Evolutionary conservation across 306 rosid genomes (phyloP).

Genomic region (Cucumis cinereus): DNA sequence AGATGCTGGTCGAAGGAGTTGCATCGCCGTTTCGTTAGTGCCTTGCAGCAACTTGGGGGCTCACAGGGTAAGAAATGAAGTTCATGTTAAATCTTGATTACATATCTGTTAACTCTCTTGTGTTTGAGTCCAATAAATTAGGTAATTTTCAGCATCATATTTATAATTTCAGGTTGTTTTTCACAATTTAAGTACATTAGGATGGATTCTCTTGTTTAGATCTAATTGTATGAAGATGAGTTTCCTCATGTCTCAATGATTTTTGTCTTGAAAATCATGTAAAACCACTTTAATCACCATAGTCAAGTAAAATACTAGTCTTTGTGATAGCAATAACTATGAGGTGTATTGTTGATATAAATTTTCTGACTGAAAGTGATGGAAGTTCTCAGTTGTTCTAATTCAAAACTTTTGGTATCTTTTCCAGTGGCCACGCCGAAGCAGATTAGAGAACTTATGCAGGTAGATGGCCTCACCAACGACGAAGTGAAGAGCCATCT

Average conservation of each 20-base stretch:
- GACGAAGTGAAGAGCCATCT: conserved; percentile 98
- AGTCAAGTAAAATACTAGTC: background rate
- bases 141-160: background rate
- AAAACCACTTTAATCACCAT: background rate
- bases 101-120: background rate
- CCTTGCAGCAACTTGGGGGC: conserved; percentile 93
- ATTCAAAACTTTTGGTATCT: background rate
- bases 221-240: background rate
- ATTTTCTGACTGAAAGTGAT: background rate
- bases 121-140: background rate
- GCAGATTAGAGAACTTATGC: conserved; percentile 98
- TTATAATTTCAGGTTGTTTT: background rate
- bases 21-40: conserved; percentile 74
- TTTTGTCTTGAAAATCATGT: background rate
- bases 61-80: conserved; percentile 57
- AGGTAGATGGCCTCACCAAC: conserved; percentile 95
- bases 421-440: conserved; percentile 89
- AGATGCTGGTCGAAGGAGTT: conserved; percentile 96
- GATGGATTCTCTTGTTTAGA: background rate
- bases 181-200: background rate
- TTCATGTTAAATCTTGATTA: background rate
- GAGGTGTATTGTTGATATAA: background rate
- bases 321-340: background rate
- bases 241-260: background rate
- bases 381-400: background rate